Evolutionary conservation across 2,329 filamentous ascomycete species (phyloP).

Genomic region (Blumeriella jaapii): DNA sequence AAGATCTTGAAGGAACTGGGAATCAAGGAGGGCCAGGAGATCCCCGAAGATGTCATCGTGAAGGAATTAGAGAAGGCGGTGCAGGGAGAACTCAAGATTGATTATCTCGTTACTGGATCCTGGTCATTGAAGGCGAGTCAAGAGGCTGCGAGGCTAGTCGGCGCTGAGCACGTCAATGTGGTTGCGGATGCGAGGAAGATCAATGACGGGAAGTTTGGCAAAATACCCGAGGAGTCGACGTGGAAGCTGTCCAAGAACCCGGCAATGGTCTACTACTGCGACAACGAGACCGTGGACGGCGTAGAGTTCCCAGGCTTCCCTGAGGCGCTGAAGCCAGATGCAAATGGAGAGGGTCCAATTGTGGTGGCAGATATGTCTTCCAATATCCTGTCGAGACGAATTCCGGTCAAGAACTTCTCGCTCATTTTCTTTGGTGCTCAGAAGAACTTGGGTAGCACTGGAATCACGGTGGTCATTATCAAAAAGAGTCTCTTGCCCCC

Average conservation of each 20-base stretch:
- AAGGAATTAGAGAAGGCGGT: slow-evolving; percentile 51
- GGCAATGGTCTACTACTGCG: slow-evolving; percentile 72
- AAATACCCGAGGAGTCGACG: slow-evolving; percentile 62
- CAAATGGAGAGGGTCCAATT: slow-evolving; percentile 55
- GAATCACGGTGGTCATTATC: slow-evolving; percentile 77
- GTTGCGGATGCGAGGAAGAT: slow-evolving; percentile 53
- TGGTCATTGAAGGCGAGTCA: slow-evolving; percentile 86
- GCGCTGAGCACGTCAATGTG: slow-evolving; percentile 69
- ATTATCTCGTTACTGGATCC: slow-evolving; percentile 80
- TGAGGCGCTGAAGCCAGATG: slow-evolving; percentile 42
- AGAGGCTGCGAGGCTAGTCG: slow-evolving; percentile 69
- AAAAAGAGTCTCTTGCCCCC: slow-evolving; percentile 71
- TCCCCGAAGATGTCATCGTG: slow-evolving; percentile 43
- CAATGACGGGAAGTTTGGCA: slow-evolving; percentile 75
- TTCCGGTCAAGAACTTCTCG: slow-evolving; percentile 70
- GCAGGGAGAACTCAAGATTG: slow-evolving; percentile 61
- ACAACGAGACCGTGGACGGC: slow-evolving; percentile 90
- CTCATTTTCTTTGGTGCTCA: slow-evolving; percentile 88
- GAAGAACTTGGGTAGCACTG: slow-evolving; percentile 83
- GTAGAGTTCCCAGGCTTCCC: slow-evolving; percentile 79
- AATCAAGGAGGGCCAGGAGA: slow-evolving; percentile 33
- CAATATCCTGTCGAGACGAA: slow-evolving; percentile 74
- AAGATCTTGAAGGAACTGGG: slow-evolving; percentile 46
- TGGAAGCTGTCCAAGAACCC: slow-evolving; percentile 63
- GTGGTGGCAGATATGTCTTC: slow-evolving; percentile 90